Percentiles rank a stretch among this genome's conserved stretches.
These are phyloP conservation scores for Astrothelium macrocarpum DNA, from an alignment of 495 filamentous ascomycete genomes.

Conservation along the genomic window DNA sequence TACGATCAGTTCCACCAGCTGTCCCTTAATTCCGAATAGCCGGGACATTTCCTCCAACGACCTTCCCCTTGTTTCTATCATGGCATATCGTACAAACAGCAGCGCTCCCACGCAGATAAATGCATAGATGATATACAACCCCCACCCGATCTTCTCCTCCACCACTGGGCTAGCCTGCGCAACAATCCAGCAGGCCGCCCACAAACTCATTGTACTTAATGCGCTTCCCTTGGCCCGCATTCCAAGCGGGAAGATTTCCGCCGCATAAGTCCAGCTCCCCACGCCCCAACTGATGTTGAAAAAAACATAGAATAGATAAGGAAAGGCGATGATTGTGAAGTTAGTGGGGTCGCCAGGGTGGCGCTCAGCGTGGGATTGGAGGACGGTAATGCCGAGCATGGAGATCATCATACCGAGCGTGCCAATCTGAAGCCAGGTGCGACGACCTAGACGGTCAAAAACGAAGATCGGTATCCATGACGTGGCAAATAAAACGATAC, in stretches of 20 bases:
- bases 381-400: conserved; percentile 20
- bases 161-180: conserved; percentile 25
- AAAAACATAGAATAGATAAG: conserved; percentile 25
- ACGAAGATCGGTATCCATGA: conserved; percentile 24
- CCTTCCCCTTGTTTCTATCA: conserved; percentile 1
- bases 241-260: conserved; percentile 25
- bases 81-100: conserved; percentile 18
- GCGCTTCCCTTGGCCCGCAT: conserved; percentile 27
- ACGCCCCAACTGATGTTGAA: conserved; percentile 28
- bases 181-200: conserved; percentile 26
- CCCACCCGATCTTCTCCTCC: conserved; percentile 24
- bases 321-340: conserved; percentile 26
- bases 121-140: conserved; percentile 24
- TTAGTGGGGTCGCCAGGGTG: conserved; percentile 14
- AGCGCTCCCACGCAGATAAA: conserved; percentile 23
- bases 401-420: conserved; percentile 24
- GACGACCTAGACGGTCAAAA: conserved; percentile 34
- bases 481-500: background rate
- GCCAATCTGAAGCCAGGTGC: conserved; percentile 30
- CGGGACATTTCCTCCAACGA: conserved; percentile 3
- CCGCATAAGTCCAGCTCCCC: conserved; percentile 28
- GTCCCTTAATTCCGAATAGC: background rate
- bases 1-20: background rate
- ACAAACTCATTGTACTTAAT: conserved; percentile 24
- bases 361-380: conserved; percentile 19